These are phyloP conservation scores for Puccinia brachypodii DNA, from an alignment of 1,284 basidiomycete genomes.

Conservation along the genomic window DNA sequence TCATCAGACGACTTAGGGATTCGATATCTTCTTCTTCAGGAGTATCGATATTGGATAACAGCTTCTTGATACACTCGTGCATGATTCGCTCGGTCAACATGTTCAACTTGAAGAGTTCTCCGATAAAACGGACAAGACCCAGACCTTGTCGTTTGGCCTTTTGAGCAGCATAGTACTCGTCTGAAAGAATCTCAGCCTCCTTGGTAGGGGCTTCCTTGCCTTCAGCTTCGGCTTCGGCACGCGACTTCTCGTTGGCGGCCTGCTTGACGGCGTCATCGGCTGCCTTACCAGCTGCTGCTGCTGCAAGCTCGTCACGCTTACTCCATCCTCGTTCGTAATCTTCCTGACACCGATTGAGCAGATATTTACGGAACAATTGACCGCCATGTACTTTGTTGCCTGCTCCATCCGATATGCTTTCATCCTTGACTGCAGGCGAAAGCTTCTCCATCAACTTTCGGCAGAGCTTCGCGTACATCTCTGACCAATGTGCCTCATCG, in stretches of 20 bases:
- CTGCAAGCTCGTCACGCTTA: slow-evolving; percentile 62
- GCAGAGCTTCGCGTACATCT: slow-evolving; percentile 94
- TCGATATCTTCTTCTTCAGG: slow-evolving; percentile 98
- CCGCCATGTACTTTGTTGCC: slow-evolving; percentile 83
- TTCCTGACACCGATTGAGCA: slow-evolving; percentile 87
- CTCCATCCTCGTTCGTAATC: slow-evolving; percentile 86
- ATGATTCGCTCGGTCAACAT: slow-evolving; percentile 94
- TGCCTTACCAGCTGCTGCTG: slow-evolving; percentile 63
- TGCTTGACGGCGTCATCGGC: slow-evolving; percentile 63
- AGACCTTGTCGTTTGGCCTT: slow-evolving; percentile 96
- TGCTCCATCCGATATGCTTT: slow-evolving; percentile 72
- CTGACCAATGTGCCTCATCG: slow-evolving; percentile 89
- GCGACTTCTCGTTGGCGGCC: slow-evolving; percentile 57
- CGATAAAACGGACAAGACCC: slow-evolving; percentile 95
- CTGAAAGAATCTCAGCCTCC: slow-evolving; percentile 68
- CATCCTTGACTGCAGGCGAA: slow-evolving; percentile 80
- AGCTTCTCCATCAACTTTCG: slow-evolving; percentile 90
- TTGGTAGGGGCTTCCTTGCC: slow-evolving; percentile 56
- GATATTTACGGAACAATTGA: slow-evolving; percentile 81
- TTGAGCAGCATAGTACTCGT: slow-evolving; percentile 94
- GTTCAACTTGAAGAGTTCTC: slow-evolving; percentile 93
- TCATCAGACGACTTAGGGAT: slow-evolving; percentile 85
- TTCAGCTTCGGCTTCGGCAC: slow-evolving; percentile 61
- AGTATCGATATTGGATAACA: slow-evolving; percentile 84
- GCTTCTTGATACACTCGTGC: slow-evolving; percentile 92